These are phyloP conservation scores for Rhodotorula sp. DNA, from an alignment of 1,284 basidiomycete species.

Conservation along the genomic window DNA sequence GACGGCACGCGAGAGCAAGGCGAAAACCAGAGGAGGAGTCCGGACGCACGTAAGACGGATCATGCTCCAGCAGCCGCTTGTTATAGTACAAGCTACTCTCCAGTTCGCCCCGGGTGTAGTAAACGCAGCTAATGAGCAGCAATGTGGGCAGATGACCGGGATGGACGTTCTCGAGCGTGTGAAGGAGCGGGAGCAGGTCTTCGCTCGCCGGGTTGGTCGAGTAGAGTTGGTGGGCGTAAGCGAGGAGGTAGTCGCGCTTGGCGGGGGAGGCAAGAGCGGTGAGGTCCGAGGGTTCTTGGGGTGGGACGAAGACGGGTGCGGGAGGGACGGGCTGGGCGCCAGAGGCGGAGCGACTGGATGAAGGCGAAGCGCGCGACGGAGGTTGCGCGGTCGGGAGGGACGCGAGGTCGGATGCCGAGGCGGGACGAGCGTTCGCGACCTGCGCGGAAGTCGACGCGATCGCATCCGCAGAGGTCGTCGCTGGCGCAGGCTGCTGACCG, in stretches of 20 bases:
- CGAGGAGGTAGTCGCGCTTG: slow-evolving; percentile 39
- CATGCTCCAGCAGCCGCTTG: slow-evolving; percentile 46
- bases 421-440: neutral
- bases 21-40: neutral
- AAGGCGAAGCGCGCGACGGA: neutral
- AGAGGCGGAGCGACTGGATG: neutral
- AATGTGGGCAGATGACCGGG: slow-evolving; percentile 50
- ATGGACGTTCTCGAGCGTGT: slow-evolving; percentile 46
- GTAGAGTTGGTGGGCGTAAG: slow-evolving; percentile 40
- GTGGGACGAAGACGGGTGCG: neutral
- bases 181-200: slow-evolving; percentile 47
- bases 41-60: slow-evolving; percentile 52
- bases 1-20: neutral
- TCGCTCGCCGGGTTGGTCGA: slow-evolving; percentile 15
- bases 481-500: neutral
- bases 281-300: slow-evolving; percentile 8
- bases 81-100: slow-evolving; percentile 48
- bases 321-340: neutral
- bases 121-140: slow-evolving; percentile 50
- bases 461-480: neutral
- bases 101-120: slow-evolving; percentile 48
- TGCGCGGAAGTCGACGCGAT: neutral
- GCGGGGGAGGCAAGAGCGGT: slow-evolving; percentile 20
- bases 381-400: neutral
- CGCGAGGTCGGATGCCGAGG: neutral